Base-by-base conservation (phyloP, 129 eudicot genomes). In the Pseudognaphalium luteoalbum region DNA sequence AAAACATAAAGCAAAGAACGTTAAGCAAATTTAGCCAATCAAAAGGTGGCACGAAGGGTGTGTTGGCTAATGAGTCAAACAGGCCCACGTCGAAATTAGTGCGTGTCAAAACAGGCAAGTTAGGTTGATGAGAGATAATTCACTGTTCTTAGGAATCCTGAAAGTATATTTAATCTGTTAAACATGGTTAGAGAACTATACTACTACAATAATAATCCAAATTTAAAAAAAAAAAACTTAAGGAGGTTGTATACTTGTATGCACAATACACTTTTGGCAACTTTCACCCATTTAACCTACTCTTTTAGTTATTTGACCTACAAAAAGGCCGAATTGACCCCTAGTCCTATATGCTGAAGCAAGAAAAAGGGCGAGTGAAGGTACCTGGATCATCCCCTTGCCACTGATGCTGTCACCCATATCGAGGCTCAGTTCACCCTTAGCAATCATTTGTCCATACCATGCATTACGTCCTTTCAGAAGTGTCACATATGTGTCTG, bases 361-460 rank as follows among this genome's bases (percentile, higher is more conserved):
- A 9, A 54, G n/a, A 56, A 20, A 74, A 62, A 44, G 62, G 62
- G 71, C 6, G 28, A 33, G 10, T 33, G 33, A 34, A 7, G 57
- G 68, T 77, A 92, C 98, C 96, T 89, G 96, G 74, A 89, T 92
- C 88, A 87, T 92, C 73, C 98, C 96, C 74, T 89, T 92, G 66
- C 98, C 98, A 16, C 85, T 89, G 68, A 92, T 89, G 88, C 96
- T 92, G 75, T 89, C 96, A 56, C 96, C 98, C 93, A 92, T 87
- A 74, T 92, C 98, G 2, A 88, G 91, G 81, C 90, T 89, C 50
- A 92, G 80, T 73, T 90, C 85, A 6, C 93, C 93, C 73, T 89
- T 89, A 56, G 98, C 98, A 57, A 92, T 83, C 98, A 89, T 92
- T 79, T 92, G 98, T 2, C 96, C 98, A 19, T 92, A 92, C 98